Conservation (phyloP, 176 grass and related monocot genomes). For the Oryza coarctata region DNA sequence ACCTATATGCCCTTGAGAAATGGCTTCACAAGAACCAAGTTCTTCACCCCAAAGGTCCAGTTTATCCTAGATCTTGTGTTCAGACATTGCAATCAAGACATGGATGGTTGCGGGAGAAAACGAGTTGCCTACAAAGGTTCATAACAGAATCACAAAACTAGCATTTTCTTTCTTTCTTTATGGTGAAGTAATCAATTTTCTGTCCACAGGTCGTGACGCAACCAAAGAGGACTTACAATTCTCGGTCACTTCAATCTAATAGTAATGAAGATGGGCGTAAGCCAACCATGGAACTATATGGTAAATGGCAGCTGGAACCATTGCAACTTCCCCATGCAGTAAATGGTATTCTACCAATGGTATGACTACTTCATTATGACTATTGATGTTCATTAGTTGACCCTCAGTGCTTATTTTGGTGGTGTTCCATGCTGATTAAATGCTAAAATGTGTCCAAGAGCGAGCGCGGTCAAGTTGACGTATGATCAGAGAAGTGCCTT, state of each 20-base stretch:
- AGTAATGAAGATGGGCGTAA: conserved; percentile 49
- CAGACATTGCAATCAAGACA: conserved; percentile 87
- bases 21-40: conserved; percentile 93
- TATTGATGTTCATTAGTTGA: conserved; percentile 9
- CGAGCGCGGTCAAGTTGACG: conserved; percentile 89
- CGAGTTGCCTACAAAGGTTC: conserved; percentile 74
- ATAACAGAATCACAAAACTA: conserved; percentile 7
- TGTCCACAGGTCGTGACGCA: conserved; percentile 59
- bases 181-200: conserved; percentile 25
- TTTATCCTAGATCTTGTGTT: conserved; percentile 85
- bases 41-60: conserved; percentile 78
- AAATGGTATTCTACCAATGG: conserved; percentile 90
- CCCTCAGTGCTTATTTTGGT: conserved; percentile 28
- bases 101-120: conserved; percentile 73
- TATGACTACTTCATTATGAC: conserved; percentile 27
- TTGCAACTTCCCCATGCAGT: conserved; percentile 74
- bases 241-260: conserved; percentile 44
- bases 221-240: conserved; percentile 56
- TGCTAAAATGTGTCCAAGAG: conserved; percentile 59
- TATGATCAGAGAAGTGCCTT: conserved; percentile 97
- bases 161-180: not conserved
- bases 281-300: conserved; percentile 67
- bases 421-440: conserved; percentile 22
- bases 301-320: conserved; percentile 87
- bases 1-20: conserved; percentile 84